Evolutionary conservation across 257 asterid genomes (phyloP), one percentile per base, ranked within the genome.

Genomic region (Solanum appendiculatum): DNA sequence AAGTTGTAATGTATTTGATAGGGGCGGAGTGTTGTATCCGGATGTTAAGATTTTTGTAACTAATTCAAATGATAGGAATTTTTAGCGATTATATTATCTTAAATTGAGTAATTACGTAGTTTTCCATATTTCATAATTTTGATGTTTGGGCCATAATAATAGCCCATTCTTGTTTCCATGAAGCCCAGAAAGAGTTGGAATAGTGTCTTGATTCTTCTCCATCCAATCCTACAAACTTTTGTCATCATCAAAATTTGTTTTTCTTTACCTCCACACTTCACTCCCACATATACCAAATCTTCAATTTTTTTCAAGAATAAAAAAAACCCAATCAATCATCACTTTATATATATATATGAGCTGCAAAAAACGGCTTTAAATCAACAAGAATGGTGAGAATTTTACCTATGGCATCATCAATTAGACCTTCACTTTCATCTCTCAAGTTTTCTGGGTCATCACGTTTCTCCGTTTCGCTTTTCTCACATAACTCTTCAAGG

Each of bases 331-430:
- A 37, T 74, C 20, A 37, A 37, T 37, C 54, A 5, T 74, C 54
- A 0, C 21, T 21, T 54, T 33, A 74, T 37, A 23, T 66, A 23
- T 66, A 66, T 34, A 10, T 18, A 18, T n/a, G 18, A 73, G 85
- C 66, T 80, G 85, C 68, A 29, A 29, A 6, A 80, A 42, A 66
- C 85, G 29, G 85, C 85, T 80, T 46, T 25, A 78, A 3, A 78
- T 78, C 11, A 78, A 85, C 21, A 69, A 4, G 33, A 44, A 68
- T 94, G 98, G 97, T 93, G 90, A 91, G 96, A 91, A 91, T 95
- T 87, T 88, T 92, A 86, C 98, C 98, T 64, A 93, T 97, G 99
- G 98, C 98, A 37, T 92, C 98, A 5, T 90, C 98, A 37, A 93
- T 96, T 82, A 90, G 91, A 87, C 98, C 98, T 88, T 94, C 99